A percentile compares a stretch with the other conserved stretches of the same genome.
phyloP scores from a whole-genome alignment of 441 rosid species.

The Manihot esculenta region DNA sequence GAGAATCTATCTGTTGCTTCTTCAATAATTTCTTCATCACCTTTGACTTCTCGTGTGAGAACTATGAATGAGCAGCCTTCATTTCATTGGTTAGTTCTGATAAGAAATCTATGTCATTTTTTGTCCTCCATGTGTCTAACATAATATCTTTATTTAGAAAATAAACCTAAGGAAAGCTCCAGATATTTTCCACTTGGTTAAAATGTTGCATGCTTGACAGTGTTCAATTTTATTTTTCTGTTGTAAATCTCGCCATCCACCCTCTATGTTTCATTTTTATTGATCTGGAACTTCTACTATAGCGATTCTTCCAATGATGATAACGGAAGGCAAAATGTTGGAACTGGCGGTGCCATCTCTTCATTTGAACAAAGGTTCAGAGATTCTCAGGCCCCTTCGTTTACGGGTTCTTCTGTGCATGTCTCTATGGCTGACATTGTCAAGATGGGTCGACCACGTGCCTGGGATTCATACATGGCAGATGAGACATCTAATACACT shows the following conservation, averaged over 20 bases:
- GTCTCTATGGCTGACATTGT: constrained; percentile 45
- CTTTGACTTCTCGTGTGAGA: constrained; percentile 26
- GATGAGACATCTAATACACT: constrained; percentile 26
- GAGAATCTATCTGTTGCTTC: constrained; percentile 29
- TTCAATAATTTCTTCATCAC: constrained; percentile 20
- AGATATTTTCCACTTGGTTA: not conserved
- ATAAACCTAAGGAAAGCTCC: not conserved
- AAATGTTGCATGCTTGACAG: not conserved
- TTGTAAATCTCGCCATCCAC: no score
- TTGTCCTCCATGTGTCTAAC: not conserved
- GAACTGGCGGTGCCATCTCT: constrained; percentile 25
- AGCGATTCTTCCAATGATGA: constrained; percentile 39
- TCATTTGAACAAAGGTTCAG: constrained; percentile 25
- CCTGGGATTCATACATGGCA: constrained; percentile 23
- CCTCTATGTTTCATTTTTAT: constrained; percentile 1
- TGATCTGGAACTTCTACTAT: constrained; percentile 24
- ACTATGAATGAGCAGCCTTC: constrained; percentile 29
- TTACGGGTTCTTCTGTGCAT: constrained; percentile 30
- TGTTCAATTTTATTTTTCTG: not conserved
- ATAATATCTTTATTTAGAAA: not conserved
- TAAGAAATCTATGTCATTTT: not conserved
- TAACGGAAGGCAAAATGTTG: constrained; percentile 30
- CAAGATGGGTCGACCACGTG: constrained; percentile 32
- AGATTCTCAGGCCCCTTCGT: constrained; percentile 31
- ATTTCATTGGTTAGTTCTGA: constrained; percentile 36